Evolutionary conservation across 345 rosid genomes (phyloP).

Genomic region (Salix koriyanagi): DNA sequence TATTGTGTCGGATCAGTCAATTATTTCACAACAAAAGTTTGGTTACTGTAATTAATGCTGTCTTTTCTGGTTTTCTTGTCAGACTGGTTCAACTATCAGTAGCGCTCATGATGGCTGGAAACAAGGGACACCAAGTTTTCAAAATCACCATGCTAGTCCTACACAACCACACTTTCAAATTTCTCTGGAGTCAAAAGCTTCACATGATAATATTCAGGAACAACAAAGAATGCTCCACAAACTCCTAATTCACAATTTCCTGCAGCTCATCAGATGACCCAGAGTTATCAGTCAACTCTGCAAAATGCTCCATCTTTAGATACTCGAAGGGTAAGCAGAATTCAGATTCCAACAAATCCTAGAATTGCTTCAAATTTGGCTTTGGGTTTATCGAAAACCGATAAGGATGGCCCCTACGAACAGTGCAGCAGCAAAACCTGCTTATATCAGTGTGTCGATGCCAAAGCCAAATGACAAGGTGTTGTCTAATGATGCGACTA

Average conservation of each 20-base stretch:
- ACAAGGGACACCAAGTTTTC: conserved; percentile 51
- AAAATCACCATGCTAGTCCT: conserved; percentile 56
- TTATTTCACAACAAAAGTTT: conserved; percentile 2
- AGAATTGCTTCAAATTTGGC: conserved; percentile 91
- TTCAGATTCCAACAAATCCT: conserved; percentile 97
- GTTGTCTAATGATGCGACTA: conserved; percentile 48
- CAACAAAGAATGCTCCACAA: conserved; percentile 63
- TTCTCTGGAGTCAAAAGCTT: conserved; percentile 53
- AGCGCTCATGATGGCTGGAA: conserved; percentile 70
- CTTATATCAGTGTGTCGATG: conserved; percentile 68
- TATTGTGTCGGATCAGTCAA: not conserved
- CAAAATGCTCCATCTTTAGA: conserved; percentile 51
- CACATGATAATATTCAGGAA: conserved; percentile 64
- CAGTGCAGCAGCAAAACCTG: conserved; percentile 58
- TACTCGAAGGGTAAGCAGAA: conserved; percentile 64
- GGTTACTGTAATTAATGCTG: conserved; percentile 4
- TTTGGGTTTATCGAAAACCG: conserved; percentile 58
- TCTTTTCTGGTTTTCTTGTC: conserved; percentile 33
- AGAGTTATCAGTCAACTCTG: conserved; percentile 44
- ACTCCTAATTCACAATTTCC: conserved; percentile 52
- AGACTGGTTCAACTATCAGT: conserved; percentile 58
- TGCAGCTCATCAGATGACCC: conserved; percentile 47
- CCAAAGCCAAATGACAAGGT: conserved; percentile 55
- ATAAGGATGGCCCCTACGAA: conserved; percentile 51
- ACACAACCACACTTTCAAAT: conserved; percentile 54